These are phyloP conservation scores for Neofusicoccum cordaticola DNA, from an alignment of 2,329 filamentous ascomycete genomes.

Conservation along the genomic window DNA sequence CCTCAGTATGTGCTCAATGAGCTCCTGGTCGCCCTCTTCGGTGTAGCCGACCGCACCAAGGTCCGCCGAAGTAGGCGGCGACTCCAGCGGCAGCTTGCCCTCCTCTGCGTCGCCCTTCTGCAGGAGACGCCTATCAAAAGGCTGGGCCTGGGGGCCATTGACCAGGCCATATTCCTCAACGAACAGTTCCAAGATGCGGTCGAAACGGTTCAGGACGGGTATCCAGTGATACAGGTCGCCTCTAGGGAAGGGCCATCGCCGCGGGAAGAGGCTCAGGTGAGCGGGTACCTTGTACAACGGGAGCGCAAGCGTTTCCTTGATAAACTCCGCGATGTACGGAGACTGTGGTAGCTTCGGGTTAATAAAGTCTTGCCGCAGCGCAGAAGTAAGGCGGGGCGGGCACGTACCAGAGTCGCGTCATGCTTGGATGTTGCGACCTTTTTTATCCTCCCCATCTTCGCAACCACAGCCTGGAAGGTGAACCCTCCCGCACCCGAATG, in stretches of 20 bases:
- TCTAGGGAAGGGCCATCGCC: conserved; percentile 89
- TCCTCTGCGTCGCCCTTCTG: conserved; percentile 56
- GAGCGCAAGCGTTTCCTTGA: conserved; percentile 65
- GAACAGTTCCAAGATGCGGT: conserved; percentile 79
- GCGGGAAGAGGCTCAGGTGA: conserved; percentile 76
- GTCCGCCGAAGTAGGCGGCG: conserved; percentile 43
- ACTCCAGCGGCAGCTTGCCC: conserved; percentile 30
- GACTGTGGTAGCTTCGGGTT: conserved; percentile 56
- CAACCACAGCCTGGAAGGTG: conserved; percentile 34
- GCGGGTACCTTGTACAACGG: conserved; percentile 74
- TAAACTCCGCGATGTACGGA: conserved; percentile 79
- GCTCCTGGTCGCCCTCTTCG: conserved; percentile 72
- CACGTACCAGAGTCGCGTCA: conserved; percentile 50
- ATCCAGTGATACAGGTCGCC: conserved; percentile 99
- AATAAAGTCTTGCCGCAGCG: background rate
- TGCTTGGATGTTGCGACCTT: conserved; percentile 54
- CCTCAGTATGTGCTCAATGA: conserved; percentile 75
- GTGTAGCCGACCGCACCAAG: conserved; percentile 59
- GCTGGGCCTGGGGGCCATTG: conserved; percentile 73
- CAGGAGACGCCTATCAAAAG: conserved; percentile 68
- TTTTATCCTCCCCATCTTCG: conserved; percentile 54
- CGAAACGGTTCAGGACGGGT: conserved; percentile 86
- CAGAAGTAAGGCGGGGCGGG: background rate
- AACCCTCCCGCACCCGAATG: conserved; percentile 25
- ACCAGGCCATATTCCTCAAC: conserved; percentile 76